Evolutionary conservation across 2,329 filamentous ascomycete species (phyloP), one percentile per base, ranked within the genome.

Genomic region (Ceratocystis harringtonii): DNA sequence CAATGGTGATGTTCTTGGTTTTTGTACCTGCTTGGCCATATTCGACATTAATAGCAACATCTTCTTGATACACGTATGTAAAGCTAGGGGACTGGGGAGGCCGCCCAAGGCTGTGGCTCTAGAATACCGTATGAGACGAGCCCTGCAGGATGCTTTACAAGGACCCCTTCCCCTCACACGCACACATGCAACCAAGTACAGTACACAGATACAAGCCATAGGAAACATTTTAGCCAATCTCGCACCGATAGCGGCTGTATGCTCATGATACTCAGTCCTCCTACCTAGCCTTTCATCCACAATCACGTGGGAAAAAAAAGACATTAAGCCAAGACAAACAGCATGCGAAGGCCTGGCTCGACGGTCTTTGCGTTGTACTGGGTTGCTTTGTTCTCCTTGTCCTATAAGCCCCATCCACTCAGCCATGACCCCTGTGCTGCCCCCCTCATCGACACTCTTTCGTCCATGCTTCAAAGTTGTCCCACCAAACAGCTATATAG

Each of bases 381-480:
- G 52, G 52, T 36, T 19, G 15, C 52, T 32, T 58, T 58, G 55
- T 30, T 58, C 17, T 58, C 28, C 28, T 36, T 36, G 55, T 36
- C 17, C 28, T 36, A 22, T 8, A 36, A 8, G 55, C 30, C 19
- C 32, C 32, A 58, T 58, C 55, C 55, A 58, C 55, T 58, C 55
- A 19, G 48, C 48, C 48, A 52, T 52, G 48, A 30, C 55, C 55
- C 55, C 55, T 58, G 55, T 58, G 17, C 55, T 58, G 55, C 19
- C 15, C 28, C 55, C 55, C 19, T 58, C 28, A 7, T 25, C 28
- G 55, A 25, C 28, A 25, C 55, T 36, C 30, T 36, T 19, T 58
- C 28, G 55, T 58, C 55, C 8, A 58, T 58, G 55, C 55, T 58
- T 58, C 22, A 36, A 7, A 52, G 19, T 8, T 52, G 48, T 52